Percentiles rank a stretch among this genome's conserved stretches.
Evolutionary conservation across 176 grass and related monocot genomes (phyloP).

Genomic region (Juncus inflexus): DNA sequence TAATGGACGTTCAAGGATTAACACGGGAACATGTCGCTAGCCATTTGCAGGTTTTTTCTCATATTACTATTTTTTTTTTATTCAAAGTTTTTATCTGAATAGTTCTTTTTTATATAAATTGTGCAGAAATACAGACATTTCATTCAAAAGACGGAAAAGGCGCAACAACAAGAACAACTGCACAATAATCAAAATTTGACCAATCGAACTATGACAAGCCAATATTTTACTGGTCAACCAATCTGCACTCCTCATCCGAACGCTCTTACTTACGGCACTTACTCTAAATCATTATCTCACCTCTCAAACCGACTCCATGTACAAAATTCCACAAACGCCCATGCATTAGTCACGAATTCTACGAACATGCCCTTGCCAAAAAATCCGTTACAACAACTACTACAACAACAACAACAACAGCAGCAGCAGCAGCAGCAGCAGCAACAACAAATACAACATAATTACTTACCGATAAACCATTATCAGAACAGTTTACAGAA

Average conservation of each 20-base stretch:
- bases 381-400: neutral
- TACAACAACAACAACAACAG: too few relatives aligned
- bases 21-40: constrained; percentile 93
- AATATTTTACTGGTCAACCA: too few relatives aligned
- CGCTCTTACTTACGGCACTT: too few relatives aligned
- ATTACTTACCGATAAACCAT: neutral
- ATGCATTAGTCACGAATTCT: constrained; percentile 1
- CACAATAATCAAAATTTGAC: too few relatives aligned
- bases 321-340: constrained; percentile 3
- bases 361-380: neutral
- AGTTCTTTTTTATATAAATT: constrained; percentile 1
- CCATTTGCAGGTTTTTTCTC: constrained; percentile 62
- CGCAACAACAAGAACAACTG: neutral
- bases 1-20: constrained; percentile 85
- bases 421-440: neutral
- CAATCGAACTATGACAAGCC: too few relatives aligned
- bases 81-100: neutral
- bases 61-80: too few relatives aligned
- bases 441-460: neutral
- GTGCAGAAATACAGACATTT: constrained; percentile 17
- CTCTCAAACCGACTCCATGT: neutral
- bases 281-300: neutral
- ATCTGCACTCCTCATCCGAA: too few relatives aligned
- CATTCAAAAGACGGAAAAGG: constrained; percentile 19
- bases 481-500: constrained; percentile 1